Evolutionary conservation across 192 early-diverging fungal species (phyloP).

Genomic region (Rhizophagus clarus): DNA sequence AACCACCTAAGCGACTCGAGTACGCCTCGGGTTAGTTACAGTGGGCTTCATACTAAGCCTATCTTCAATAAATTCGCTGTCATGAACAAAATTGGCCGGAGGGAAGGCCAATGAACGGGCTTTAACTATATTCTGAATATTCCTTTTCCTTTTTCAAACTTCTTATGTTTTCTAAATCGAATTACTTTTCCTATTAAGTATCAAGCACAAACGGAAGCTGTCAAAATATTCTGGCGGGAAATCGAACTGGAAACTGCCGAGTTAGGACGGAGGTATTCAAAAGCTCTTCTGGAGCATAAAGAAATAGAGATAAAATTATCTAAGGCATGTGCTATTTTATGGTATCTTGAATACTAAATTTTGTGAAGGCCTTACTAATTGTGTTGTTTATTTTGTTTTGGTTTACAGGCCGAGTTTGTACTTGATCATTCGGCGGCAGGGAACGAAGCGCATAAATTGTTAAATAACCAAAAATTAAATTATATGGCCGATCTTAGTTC

Average conservation of each 20-base stretch:
- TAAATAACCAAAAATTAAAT: background rate
- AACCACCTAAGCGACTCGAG: background rate
- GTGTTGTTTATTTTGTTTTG: background rate
- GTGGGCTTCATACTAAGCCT: background rate
- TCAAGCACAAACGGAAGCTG: conserved; percentile 1
- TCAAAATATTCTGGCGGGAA: background rate
- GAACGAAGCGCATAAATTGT: background rate
- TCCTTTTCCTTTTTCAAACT: background rate
- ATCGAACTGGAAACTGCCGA: background rate
- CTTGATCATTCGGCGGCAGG: background rate
- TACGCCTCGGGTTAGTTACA: background rate
- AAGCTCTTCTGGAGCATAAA: background rate
- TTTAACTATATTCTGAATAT: background rate
- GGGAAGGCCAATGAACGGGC: too few species aligned
- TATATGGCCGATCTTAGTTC: background rate
- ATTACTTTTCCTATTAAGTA: background rate
- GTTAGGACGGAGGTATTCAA: too few species aligned
- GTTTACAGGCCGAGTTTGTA: conserved; percentile 1
- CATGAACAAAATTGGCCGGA: too few species aligned
- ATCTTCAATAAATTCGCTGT: background rate
- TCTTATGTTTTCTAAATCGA: background rate
- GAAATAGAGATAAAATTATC: background rate
- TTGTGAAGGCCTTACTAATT: background rate
- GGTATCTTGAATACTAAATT: background rate
- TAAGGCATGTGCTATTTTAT: conserved; percentile 6